phyloP scores from a whole-genome alignment of 139 green algal species.

The Zygnema circumcarinatum region DNA sequence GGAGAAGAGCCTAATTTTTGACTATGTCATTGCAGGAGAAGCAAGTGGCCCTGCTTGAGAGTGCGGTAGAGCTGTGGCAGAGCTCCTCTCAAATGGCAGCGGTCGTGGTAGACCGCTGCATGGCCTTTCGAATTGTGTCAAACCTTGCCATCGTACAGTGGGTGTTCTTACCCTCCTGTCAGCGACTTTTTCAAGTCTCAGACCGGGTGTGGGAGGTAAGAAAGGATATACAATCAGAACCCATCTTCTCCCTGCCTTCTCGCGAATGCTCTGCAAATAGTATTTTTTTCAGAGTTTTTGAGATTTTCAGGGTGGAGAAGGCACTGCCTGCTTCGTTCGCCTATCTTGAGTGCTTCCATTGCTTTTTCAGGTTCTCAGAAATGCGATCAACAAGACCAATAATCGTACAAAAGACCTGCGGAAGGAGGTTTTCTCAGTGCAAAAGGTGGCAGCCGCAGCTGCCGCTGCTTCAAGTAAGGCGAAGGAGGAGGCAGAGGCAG shows the following conservation, averaged over 20 bases:
- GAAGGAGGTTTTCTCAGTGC: constrained; percentile 18
- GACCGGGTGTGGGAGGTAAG: constrained; percentile 57
- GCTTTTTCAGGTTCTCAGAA: constrained; percentile 40
- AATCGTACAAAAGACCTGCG: constrained; percentile 40
- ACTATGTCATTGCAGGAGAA: constrained; percentile 6
- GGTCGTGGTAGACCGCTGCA: constrained; percentile 52
- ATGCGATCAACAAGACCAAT: constrained; percentile 51
- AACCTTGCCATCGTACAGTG: constrained; percentile 42
- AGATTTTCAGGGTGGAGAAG: too few relatives aligned
- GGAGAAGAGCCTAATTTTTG: too few relatives aligned
- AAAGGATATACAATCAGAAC: too few relatives aligned
- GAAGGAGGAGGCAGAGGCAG: not conserved
- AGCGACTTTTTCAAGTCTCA: constrained; percentile 27
- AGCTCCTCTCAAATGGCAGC: constrained; percentile 47
- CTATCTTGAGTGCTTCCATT: too few relatives aligned
- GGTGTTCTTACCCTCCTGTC: constrained; percentile 14
- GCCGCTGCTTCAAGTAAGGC: constrained; percentile 19
- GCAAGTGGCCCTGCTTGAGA: constrained; percentile 2
- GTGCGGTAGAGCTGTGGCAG: constrained; percentile 9
- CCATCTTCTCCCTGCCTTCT: too few relatives aligned
- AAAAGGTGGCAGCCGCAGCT: constrained; percentile 12
- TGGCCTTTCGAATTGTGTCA: constrained; percentile 50
- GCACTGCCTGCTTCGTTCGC: too few relatives aligned
- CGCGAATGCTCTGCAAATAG: too few relatives aligned
- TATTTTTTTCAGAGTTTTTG: too few relatives aligned